These are phyloP conservation scores for Parafenestella ontariensis DNA, from an alignment of 2,329 filamentous ascomycete genomes.

Conservation along the genomic window DNA sequence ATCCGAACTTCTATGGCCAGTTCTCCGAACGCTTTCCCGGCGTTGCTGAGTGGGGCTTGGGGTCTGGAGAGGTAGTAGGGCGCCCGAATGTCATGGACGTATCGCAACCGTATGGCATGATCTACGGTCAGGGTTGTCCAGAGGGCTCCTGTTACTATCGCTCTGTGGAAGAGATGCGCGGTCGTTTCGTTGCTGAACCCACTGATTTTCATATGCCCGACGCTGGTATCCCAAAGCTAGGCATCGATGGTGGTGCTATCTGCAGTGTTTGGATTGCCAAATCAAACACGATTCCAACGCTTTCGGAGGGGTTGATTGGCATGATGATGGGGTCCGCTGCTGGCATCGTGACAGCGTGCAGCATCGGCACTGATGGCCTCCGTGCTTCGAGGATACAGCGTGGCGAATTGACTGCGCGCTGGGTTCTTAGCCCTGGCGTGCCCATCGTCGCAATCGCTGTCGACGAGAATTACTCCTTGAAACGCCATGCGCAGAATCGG, in stretches of 20 bases:
- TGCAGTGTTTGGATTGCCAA: constrained; percentile 92
- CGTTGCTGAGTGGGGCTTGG: constrained; percentile 77
- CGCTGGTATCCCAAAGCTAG: constrained; percentile 78
- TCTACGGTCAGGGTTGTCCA: constrained; percentile 86
- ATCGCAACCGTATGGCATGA: constrained; percentile 81
- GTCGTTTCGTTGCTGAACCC: constrained; percentile 73
- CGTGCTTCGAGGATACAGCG: constrained; percentile 69
- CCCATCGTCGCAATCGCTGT: constrained; percentile 85
- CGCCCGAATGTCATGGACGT: constrained; percentile 89
- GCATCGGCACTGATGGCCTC: constrained; percentile 68
- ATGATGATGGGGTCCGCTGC: constrained; percentile 84
- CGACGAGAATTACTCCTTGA: constrained; percentile 80
- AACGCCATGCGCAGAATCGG: constrained; percentile 72
- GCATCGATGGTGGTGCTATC: constrained; percentile 72
- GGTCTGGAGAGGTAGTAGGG: constrained; percentile 76
- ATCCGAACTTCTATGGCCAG: constrained; percentile 76
- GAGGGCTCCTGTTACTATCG: constrained; percentile 83
- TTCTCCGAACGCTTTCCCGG: constrained; percentile 79
- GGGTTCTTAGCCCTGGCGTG: constrained; percentile 90
- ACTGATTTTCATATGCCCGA: constrained; percentile 67
- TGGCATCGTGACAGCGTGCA: constrained; percentile 83
- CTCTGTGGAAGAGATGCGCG: constrained; percentile 74
- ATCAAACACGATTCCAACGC: constrained; percentile 71
- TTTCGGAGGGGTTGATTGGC: constrained; percentile 79
- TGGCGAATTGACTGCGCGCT: constrained; percentile 83